Base-by-base conservation (phyloP, 176 grass and related monocot species). In the Hordeum vulgare region DNA sequence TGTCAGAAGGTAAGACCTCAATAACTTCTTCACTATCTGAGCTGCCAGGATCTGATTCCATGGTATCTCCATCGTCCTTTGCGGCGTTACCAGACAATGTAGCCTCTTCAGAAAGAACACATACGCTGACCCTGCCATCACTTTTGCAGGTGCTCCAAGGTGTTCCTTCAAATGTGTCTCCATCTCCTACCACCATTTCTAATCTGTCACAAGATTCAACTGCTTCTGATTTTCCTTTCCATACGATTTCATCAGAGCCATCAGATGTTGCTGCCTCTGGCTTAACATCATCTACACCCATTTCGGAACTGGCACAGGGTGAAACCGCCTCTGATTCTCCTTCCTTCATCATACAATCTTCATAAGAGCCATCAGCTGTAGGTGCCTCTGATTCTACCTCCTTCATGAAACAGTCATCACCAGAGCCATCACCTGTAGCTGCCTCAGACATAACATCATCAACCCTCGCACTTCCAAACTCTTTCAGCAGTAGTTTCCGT, bases 401-500 rank as follows among this genome's bases (percentile, higher is more conserved):
- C 41, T 74, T 75, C 8, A 68, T 80, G 27, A 28, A 26, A 42
- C 67, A 71, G 6, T 23, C 34, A 23, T 64, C 69, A 83, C 70
- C 63, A 40, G 54, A 58, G 25, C 20, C 13, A 53, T 65, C 26
- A 65, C 66, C 59, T 77, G 77, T 33, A 13, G 27, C 36, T 44
- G 57, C 77, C 14, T 83, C 75, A 78, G 66, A 9, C 53, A 81
- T 34, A 66, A 41, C 75, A 63, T 87, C 33, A 72, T 87, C 65
- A 20, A 89, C 28, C 64, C 54, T 85, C 15, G 74, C 81, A 86
- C 34, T 83, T 74, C 62, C 63, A 88, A 97, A 86, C 67, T 89
- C 79, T 86, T 92, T 60, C 59, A 88, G 28, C 44, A 97, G 85
- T 41, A 93, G 86, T 54, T 49, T 25, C 53, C 57, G 83, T 90